Evolutionary conservation across 106 monocot genomes (phyloP), one percentile per base, ranked within the genome.

Genomic region (Narthecium ossifragum): DNA sequence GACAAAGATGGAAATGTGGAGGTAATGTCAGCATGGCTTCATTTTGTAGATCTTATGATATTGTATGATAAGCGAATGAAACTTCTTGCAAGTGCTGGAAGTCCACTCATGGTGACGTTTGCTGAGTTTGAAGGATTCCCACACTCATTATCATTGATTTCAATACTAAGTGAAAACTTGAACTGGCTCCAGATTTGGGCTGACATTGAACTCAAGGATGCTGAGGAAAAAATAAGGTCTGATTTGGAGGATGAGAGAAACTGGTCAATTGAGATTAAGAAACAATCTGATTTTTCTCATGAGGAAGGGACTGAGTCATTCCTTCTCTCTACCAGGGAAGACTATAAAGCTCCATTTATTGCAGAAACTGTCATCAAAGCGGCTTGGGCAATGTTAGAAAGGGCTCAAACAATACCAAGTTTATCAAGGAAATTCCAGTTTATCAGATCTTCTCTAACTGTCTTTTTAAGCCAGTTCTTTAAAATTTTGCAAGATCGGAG

Each of bases 151-250:
- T 69, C 74, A 3, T 43, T 84, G 26, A 54, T 80, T 57, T 81
- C 75, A 38, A 57, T 81, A 50, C 85, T 85, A 53, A 58, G 56
- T 31, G 72, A 70, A 17, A 68, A 81, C 46, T 31, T 52, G 30
- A 71, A 85, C 51, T 85, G 89, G 84, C 75, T 90, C 49, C 66
- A 75, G 39, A 81, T 78, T 21, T 90, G 89, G 85, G 78, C 81
- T 15, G 47, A 75, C 15, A 72, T 85, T 34, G 89, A 90, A 53
- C 72, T 85, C 3, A 72, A 58, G 18, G 71, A 70, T 72, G 84
- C 78, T 12, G 51, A 75, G 38, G 63, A 69, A 26, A 85, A 75
- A 21, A 61, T 90, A 26, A 78, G 59, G 53, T 51, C 63, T 53
- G 72, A 78, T 50, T 53, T 78, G 60, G 81, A 78, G 6, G 63